These are phyloP conservation scores for Metschnikowia reukaufii DNA, from an alignment of 805 yeast genomes.

Conservation along the genomic window DNA sequence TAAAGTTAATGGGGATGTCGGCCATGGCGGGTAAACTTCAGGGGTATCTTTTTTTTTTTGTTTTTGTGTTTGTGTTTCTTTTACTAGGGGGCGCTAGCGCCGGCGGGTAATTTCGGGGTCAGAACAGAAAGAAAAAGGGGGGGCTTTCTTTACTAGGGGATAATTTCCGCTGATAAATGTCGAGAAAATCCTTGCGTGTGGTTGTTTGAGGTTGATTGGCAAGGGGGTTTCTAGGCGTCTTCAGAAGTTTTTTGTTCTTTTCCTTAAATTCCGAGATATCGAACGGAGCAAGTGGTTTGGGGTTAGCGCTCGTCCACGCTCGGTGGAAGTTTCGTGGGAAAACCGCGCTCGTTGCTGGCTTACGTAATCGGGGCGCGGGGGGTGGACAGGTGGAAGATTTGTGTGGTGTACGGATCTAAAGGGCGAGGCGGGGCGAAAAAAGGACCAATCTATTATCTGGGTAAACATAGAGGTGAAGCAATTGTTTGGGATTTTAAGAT, in stretches of 20 bases:
- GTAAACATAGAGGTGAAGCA: too few relatives aligned
- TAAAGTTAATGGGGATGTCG: conserved; percentile 95
- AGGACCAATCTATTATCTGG: too few relatives aligned
- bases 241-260: too few relatives aligned
- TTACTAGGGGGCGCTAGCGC: neutral
- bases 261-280: neutral
- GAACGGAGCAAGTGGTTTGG: neutral
- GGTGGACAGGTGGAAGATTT: conserved; percentile 4
- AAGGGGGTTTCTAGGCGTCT: too few relatives aligned
- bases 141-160: neutral
- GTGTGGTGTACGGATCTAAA: neutral
- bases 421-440: too few relatives aligned
- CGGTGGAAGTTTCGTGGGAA: conserved; percentile 4
- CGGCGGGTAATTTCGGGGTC: neutral
- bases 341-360: conserved; percentile 16
- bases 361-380: conserved; percentile 14
- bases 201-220: conserved; percentile 15
- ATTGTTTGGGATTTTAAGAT: too few relatives aligned
- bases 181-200: conserved; percentile 2
- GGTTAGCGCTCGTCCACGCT: neutral
- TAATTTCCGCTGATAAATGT: too few relatives aligned
- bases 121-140: neutral
- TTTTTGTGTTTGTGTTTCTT: neutral
- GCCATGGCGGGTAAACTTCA: conserved; percentile 12
- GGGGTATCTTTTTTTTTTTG: neutral